Conservation (phyloP, 805 yeast genomes). For the Ogataea nitratoaversa region DNA sequence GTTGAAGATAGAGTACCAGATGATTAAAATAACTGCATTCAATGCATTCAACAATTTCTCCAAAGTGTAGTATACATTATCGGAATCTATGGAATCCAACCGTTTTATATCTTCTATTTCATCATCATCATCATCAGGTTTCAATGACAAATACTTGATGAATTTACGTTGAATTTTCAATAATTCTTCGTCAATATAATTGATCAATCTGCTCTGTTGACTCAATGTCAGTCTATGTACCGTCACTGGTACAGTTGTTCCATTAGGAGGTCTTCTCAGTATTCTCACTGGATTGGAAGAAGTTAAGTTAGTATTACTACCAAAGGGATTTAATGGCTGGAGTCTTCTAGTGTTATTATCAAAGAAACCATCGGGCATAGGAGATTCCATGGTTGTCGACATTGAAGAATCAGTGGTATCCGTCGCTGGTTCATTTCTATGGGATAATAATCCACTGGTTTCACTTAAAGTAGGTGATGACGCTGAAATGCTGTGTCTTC, state of each 20-base stretch:
- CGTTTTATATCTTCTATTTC: neutral
- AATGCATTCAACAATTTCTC: constrained; percentile 41
- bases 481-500: neutral
- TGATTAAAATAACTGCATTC: constrained; percentile 44
- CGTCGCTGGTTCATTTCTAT: no score
- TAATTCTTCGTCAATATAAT: constrained; percentile 51
- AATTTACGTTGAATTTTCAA: constrained; percentile 53
- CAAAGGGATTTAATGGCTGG: constrained; percentile 29
- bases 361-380: constrained; percentile 13
- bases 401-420: neutral
- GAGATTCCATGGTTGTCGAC: constrained; percentile 4
- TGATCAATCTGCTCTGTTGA: constrained; percentile 55
- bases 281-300: constrained; percentile 24
- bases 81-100: neutral
- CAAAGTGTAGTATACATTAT: constrained; percentile 15
- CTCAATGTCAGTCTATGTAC: constrained; percentile 27
- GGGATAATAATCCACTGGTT: no score
- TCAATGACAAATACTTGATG: constrained; percentile 32
- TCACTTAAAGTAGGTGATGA: neutral
- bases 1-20: constrained; percentile 56
- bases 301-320: constrained; percentile 17
- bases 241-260: neutral
- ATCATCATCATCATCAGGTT: constrained; percentile 25
- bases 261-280: neutral
- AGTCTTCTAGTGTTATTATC: constrained; percentile 11